phyloP scores from a whole-genome alignment of 1,139 yeast genomes.

The Yarrowia galli region DNA sequence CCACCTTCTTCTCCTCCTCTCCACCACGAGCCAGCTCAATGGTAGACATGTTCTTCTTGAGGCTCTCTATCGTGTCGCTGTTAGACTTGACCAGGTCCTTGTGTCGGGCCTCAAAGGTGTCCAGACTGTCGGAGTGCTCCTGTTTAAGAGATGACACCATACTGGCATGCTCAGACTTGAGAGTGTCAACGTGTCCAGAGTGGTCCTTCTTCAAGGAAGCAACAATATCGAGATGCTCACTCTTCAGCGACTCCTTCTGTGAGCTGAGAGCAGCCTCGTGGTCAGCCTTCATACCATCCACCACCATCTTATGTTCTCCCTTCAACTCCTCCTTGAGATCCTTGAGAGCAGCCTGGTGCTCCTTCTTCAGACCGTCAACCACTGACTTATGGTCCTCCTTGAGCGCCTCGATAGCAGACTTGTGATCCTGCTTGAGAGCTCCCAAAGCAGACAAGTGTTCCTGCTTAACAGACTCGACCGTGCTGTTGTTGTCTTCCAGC shows the following conservation, averaged over 20 bases:
- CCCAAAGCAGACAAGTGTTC: neutral
- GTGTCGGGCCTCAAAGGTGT: conserved; percentile 2
- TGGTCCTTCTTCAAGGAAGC: conserved; percentile 8
- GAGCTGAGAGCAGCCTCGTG: neutral
- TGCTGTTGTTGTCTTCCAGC: conserved; percentile 10
- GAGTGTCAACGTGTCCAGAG: neutral
- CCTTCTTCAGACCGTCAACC: neutral
- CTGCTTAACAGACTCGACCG: conserved; percentile 3
- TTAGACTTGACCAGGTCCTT: conserved; percentile 13
- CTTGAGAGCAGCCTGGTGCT: neutral
- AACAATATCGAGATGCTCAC: neutral
- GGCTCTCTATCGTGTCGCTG: conserved; percentile 18
- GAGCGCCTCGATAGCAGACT: neutral
- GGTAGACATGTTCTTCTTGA: conserved; percentile 27
- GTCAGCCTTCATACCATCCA: conserved; percentile 7
- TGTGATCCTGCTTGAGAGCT: conserved; percentile 10
- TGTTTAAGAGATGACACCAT: neutral
- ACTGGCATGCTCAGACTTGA: neutral
- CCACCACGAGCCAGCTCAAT: conserved; percentile 32
- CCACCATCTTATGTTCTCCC: conserved; percentile 1
- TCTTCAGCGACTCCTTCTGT: neutral
- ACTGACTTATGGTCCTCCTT: neutral
- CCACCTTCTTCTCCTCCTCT: conserved; percentile 12
- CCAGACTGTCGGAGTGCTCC: conserved; percentile 3
- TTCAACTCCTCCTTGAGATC: conserved; percentile 7